Evolutionary conservation across 495 filamentous ascomycete genomes (phyloP).

Genomic region (Cercophora scortea): DNA sequence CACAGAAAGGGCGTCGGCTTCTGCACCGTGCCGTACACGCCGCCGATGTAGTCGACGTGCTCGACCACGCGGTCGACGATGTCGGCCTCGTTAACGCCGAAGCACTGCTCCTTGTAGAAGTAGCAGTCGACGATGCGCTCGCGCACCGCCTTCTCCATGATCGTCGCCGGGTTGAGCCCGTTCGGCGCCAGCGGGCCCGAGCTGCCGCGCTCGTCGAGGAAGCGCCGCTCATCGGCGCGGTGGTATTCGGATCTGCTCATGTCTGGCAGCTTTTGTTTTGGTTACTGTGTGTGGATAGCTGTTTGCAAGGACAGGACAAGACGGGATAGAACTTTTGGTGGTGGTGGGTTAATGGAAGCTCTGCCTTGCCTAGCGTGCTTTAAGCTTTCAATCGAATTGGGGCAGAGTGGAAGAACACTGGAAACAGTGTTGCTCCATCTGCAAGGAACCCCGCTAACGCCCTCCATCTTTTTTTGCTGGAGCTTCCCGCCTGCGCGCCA

Average conservation of each 20-base stretch:
- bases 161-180: constrained; percentile 78
- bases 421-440: background rate
- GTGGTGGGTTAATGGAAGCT: background rate
- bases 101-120: constrained; percentile 99
- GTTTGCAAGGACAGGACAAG: too few relatives aligned
- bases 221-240: constrained; percentile 64
- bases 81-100: constrained; percentile 86
- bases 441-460: background rate
- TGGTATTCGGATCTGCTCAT: constrained; percentile 38
- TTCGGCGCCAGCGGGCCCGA: constrained; percentile 43
- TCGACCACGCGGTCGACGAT: constrained; percentile 84
- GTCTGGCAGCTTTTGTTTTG: background rate
- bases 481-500: background rate
- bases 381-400: too few relatives aligned
- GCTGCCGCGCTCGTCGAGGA: constrained; percentile 69
- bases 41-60: constrained; percentile 71
- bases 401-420: too few relatives aligned
- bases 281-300: background rate
- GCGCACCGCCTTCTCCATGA: constrained; percentile 86
- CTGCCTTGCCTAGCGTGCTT: too few relatives aligned
- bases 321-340: background rate
- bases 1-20: constrained; percentile 91
- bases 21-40: constrained; percentile 73
- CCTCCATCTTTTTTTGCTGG: background rate
- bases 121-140: constrained; percentile 91